These are phyloP conservation scores for Suillus decipiens DNA, from an alignment of 768 basidiomycete genomes.

Conservation along the genomic window DNA sequence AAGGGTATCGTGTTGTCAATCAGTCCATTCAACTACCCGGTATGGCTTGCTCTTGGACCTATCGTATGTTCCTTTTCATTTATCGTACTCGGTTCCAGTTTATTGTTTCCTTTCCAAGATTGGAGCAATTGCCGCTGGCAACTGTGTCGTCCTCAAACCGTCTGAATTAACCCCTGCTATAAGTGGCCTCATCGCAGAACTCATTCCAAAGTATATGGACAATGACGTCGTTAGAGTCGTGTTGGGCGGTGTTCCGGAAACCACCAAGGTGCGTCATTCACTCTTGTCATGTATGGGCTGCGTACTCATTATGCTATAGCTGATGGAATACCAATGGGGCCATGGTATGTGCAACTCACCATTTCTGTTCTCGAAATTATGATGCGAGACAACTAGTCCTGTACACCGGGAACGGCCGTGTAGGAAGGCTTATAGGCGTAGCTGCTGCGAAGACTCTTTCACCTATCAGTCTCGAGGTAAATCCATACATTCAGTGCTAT, in stretches of 20 bases:
- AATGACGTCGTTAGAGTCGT: slow-evolving; percentile 62
- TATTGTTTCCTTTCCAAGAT: slow-evolving; percentile 35
- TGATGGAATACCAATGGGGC: slow-evolving; percentile 74
- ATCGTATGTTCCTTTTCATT: slow-evolving; percentile 44
- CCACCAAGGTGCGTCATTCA: slow-evolving; percentile 45
- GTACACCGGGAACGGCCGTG: slow-evolving; percentile 64
- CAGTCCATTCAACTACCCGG: slow-evolving; percentile 74
- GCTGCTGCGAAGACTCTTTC: slow-evolving; percentile 81
- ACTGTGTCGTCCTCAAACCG: slow-evolving; percentile 71
- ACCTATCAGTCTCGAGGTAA: slow-evolving; percentile 60
- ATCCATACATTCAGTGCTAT: slow-evolving; percentile 10
- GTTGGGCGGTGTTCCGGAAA: slow-evolving; percentile 67
- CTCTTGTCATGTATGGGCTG: background rate
- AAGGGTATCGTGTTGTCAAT: slow-evolving; percentile 77
- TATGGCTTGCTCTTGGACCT: slow-evolving; percentile 59
- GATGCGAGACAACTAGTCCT: slow-evolving; percentile 26
- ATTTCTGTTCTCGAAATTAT: background rate
- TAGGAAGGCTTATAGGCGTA: slow-evolving; percentile 65
- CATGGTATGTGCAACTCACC: slow-evolving; percentile 41
- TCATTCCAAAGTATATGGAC: slow-evolving; percentile 79
- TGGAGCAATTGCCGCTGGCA: slow-evolving; percentile 81
- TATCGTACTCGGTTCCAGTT: background rate
- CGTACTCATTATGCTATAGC: slow-evolving; percentile 33
- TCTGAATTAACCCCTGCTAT: slow-evolving; percentile 66
- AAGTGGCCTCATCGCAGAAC: slow-evolving; percentile 60